phyloP scores from a whole-genome alignment of 305 asterid species.

The Caryopteris hybrid region DNA sequence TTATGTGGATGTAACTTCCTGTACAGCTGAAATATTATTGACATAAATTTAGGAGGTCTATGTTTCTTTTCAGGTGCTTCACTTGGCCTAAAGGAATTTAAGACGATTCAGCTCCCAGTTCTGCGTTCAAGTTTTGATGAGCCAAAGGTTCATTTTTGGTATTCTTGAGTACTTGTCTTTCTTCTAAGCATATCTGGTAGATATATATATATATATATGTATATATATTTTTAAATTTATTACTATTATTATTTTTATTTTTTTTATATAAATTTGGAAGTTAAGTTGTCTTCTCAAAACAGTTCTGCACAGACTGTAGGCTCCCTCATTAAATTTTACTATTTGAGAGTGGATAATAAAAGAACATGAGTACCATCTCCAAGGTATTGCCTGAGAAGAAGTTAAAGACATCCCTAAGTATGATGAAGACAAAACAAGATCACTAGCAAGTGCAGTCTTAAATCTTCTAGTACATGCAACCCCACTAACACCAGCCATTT shows the following conservation, averaged over 20 bases:
- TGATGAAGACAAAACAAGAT: background rate
- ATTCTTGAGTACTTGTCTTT: background rate
- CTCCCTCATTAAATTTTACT: background rate
- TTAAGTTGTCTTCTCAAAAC: background rate
- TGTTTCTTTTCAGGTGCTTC: conserved; percentile 29
- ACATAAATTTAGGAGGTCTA: background rate
- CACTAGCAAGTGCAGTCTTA: background rate
- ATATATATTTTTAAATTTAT: no score
- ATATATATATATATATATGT: no score
- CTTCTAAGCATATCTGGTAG: background rate
- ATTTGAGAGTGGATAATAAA: background rate
- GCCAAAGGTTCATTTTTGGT: conserved; percentile 23
- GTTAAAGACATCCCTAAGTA: background rate
- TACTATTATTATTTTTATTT: no score
- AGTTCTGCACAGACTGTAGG: background rate
- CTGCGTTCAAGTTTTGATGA: conserved; percentile 18
- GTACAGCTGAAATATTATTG: background rate
- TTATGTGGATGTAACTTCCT: background rate
- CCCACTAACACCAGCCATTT: background rate
- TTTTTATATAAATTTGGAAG: background rate
- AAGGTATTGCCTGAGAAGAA: background rate
- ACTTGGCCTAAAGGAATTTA: conserved; percentile 17
- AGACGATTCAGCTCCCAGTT: conserved; percentile 17
- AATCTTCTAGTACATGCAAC: background rate
- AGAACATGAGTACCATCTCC: background rate